Base-by-base conservation (phyloP, 1,284 basidiomycete species). In the Leccinum solheimii region DNA sequence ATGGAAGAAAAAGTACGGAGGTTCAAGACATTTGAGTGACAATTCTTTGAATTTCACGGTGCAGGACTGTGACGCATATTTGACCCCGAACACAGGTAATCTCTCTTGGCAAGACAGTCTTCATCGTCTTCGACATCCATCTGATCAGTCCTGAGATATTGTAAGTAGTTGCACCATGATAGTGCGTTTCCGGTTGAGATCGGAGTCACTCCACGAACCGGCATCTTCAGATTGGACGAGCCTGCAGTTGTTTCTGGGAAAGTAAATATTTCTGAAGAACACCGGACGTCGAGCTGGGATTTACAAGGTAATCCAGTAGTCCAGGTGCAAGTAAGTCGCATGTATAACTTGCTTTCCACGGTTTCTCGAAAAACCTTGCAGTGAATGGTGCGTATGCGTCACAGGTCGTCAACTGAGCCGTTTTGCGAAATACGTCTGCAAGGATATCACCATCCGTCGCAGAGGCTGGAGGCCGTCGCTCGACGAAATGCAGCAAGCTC, bases 1-100 rank as follows among this genome's bases (percentile, higher is more conserved):
- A 83, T 83, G 1, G 87, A 90, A 56, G 79, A 76, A 84, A 84
- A 79, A 81, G 86, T 86, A 62, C 27, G 67, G 52, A 5, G 32
- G 13, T 7, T 36, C 34, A 36, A 36, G 34, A 36, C 13, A 36
- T 34, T 34, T 11, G 32, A 5, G 32, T 13, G 32, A 10, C 11
- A 34, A 36, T 36, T 36, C 13, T 36, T 14, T 36, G 13, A 14
- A 36, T 36, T 36, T 36, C 13, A 36, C 13, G 5, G 13, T 36
- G 34, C 10, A 36, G 13, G 34, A 36, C 34, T 6, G 34, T 36
- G 13, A 36, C 34, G 34, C 40, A 19, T 45, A 13, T 43, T 43
- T 19, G 40, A 43, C 40, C 13, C 34, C 34, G 11, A 7, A 10
- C 9, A 19, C n/a, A 26, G 13, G 6, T 23, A 14, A n/a, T 6